Base-by-base conservation (phyloP, 768 basidiomycete species). In the Leccinum imitatum region DNA sequence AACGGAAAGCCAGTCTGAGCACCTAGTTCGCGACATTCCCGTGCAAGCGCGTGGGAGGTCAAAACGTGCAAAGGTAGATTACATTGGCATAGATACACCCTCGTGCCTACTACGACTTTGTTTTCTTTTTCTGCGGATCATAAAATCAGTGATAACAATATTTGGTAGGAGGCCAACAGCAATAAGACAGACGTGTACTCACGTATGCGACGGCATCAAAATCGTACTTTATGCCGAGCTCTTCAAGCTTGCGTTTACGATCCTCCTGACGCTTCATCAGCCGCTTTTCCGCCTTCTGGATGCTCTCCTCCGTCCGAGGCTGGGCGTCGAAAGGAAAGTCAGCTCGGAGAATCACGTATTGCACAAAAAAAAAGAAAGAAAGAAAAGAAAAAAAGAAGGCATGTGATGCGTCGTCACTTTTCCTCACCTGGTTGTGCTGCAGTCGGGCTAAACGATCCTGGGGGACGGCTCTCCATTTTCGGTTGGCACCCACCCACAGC, bases 401-500 rank as follows among this genome's bases (percentile, higher is more conserved):
- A n/a, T 46, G 2, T 7, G 23, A 48, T 48, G 10, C 9, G 7
- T 8, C 10, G 7, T 8, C 10, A 19, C 60, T 41, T 41, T 4
- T 4, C 63, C 15, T 54, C 51, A 94, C 95, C 82, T 91, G 93
- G 74, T 96, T 94, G 67, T 96, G 91, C 61, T 84, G 81, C 10
- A 83, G 76, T 57, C 91, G 81, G 35, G 84, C 85, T 50, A 95
- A 74, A 53, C 89, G 86, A 56, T 86, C 87, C 17, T 75, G 76
- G 0, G 97, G 95, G 11, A 98, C 83, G 4, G 76, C 73, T 63
- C 87, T 80, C 87, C 90, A 98, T 72, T 93, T 95, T 65, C 90
- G 84, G 77, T 98, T 97, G 19, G 95, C 93, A n/a, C 97, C 96
- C 11, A 95, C 79, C 97, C 97, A 99, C 1, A 98, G 76, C 69